Base-by-base conservation (phyloP, 495 filamentous ascomycete species). In the Achaetomiella virescens region DNA sequence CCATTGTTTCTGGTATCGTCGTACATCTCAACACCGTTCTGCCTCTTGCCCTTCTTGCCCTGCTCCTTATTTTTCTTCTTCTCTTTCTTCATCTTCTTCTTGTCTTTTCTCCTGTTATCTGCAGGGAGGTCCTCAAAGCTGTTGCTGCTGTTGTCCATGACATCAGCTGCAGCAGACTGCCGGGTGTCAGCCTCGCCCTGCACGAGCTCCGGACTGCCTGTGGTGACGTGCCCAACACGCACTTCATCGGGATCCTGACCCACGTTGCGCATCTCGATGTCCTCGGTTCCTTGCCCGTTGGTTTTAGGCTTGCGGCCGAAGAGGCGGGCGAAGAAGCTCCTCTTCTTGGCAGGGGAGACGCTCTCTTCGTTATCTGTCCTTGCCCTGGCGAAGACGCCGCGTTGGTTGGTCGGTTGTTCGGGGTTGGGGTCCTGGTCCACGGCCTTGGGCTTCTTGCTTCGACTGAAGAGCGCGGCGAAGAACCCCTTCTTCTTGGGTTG, bases 221-320 rank as follows among this genome's bases (percentile, higher is more conserved):
- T 27, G 8, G 29, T 53, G 18, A 59, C 56, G 35, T 50, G 49
- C n/a, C 56, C 56, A 14, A 54, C 44, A 11, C 55, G 55, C 17
- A 31, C 42, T 15, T 48, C 33, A 1, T 48, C 55, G 3, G 38
- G 6, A n/a, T n/a, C n/a, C 9, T 18, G 10, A 29, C 36, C 36
- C 22, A 54, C 14, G 49, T 49, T 59, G 31, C 49, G 49, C 41
- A 59, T 38, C 15, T 59, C 56, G 18, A 59, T 44, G 38, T 54
- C 56, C 14, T 44, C n/a, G n/a, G n/a, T n/a, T n/a, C n/a, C n/a
- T n/a, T n/a, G n/a, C n/a, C n/a, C 10, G 22, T 33, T 33, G 21
- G 47, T 51, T 15, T 60, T 55, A 12, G 37, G 45, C 29, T 54
- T 55, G 45, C 31, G 27, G 37, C 45, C 14, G 21, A 59, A 54